A percentile compares a stretch with the other conserved stretches of the same genome.
phyloP scores from a whole-genome alignment of 2,329 filamentous ascomycete species.

The Phaeomoniella chlamydospora region DNA sequence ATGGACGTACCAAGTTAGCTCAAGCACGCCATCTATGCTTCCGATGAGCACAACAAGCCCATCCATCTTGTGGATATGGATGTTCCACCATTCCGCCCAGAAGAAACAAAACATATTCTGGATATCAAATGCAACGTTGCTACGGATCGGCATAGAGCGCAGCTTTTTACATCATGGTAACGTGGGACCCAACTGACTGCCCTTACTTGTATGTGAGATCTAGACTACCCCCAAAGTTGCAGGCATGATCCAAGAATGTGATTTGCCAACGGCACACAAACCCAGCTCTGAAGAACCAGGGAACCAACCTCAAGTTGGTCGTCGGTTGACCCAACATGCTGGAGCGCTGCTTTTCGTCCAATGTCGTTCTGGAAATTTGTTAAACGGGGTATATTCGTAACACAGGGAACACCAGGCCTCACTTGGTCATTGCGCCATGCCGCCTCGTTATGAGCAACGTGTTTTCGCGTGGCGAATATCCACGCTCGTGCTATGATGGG shows the following conservation, averaged over 20 bases:
- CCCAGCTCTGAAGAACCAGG: not conserved
- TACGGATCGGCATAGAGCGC: too few relatives aligned
- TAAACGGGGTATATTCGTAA: not conserved
- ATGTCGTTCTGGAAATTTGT: not conserved
- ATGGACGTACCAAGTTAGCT: too few relatives aligned
- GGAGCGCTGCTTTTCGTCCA: not conserved
- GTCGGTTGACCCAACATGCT: too few relatives aligned
- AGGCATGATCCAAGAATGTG: not conserved
- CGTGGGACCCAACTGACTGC: too few relatives aligned
- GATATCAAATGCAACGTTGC: not conserved
- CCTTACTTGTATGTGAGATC: not conserved
- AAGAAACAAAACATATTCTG: not conserved
- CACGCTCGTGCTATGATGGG: not conserved
- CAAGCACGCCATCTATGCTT: not conserved
- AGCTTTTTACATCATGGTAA: too few relatives aligned
- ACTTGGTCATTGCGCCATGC: not conserved
- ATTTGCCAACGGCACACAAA: not conserved
- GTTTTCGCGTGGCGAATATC: too few relatives aligned
- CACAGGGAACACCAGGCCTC: too few relatives aligned
- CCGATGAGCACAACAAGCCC: not conserved
- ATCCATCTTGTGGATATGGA: not conserved
- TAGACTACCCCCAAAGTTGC: not conserved
- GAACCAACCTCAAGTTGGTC: not conserved
- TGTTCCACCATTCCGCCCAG: not conserved
- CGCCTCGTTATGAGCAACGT: not conserved